These are phyloP conservation scores for Geopyxis carbonaria DNA, from an alignment of 495 filamentous ascomycete species.

Conservation along the genomic window DNA sequence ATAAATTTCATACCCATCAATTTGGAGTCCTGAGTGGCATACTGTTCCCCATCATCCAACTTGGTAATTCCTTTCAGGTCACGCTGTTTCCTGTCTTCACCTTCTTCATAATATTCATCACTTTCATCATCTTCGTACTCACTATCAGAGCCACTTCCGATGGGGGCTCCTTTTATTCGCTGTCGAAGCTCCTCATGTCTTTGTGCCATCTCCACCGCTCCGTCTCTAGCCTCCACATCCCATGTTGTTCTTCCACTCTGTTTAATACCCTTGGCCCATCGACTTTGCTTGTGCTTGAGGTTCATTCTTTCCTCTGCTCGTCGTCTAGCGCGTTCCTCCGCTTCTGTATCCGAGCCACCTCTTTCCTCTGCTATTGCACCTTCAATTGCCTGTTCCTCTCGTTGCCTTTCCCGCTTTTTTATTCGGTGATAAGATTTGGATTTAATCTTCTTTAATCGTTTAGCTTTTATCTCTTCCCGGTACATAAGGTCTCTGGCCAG, in stretches of 20 bases:
- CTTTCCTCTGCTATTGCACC: constrained; percentile 47
- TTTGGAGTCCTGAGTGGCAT: constrained; percentile 9
- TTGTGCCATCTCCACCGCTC: constrained; percentile 64
- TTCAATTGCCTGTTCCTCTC: constrained; percentile 50
- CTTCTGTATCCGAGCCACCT: constrained; percentile 55
- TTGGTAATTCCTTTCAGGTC: too few species aligned
- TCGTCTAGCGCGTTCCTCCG: constrained; percentile 56
- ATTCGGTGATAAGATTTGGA: constrained; percentile 82
- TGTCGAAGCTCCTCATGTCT: constrained; percentile 71
- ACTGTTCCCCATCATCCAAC: too few species aligned
- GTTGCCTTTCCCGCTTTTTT: constrained; percentile 70
- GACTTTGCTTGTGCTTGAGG: constrained; percentile 72
- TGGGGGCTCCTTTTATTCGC: constrained; percentile 62
- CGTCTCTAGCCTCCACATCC: constrained; percentile 65
- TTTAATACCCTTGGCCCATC: constrained; percentile 83
- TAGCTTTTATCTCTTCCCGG: constrained; percentile 73
- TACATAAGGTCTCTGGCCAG: constrained; percentile 71
- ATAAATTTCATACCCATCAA: constrained; percentile 77
- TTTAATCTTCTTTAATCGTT: constrained; percentile 96
- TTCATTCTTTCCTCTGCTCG: constrained; percentile 90
- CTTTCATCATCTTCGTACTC: constrained; percentile 34
- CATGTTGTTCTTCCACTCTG: constrained; percentile 61
- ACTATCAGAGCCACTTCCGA: constrained; percentile 35
- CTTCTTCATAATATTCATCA: constrained; percentile 36
- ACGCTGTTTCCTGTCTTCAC: constrained; percentile 35